Evolutionary conservation across 371 early-diverging fungal species (phyloP), one percentile per base, ranked within the genome.

Genomic region (Rhizomucor miehei): DNA sequence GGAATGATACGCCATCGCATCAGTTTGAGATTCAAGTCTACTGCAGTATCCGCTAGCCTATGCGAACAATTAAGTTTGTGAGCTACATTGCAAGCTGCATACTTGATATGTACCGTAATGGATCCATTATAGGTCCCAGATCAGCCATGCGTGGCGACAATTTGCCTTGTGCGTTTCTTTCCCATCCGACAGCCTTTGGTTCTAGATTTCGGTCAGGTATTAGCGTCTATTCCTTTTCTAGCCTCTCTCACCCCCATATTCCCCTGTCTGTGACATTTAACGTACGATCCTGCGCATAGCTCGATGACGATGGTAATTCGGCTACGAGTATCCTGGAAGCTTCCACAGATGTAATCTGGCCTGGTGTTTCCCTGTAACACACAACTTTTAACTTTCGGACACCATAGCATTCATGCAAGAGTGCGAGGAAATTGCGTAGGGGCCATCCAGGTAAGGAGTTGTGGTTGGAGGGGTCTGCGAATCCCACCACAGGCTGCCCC

Each of bases 1-100:
- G 97, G 97, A 43, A 93, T 72, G 35, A 94, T 69, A 16, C 97
- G 77, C 98, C 98, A 98, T 24, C 91, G 80, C 97, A 98, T 98
- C 51, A 98, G 78, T 63, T 94, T 92, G 54, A 97, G 72, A 63
- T 98, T 98, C 36, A 98, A 72, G 59, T 93, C 91, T 10, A 95
- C 91, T 1, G 97, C 89, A 0, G 93, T 86, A 44, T 88, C 89
- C 6, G 95, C 93, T 54, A 95, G 72, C 41, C 88, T 80, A 54
- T 53, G 29, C 24, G 60, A 25, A 67, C 53, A 21, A n/a, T n/a
- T 40, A 21, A 41, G 12, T 12, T n/a, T 36, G 49, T 35, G 20
- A 19, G 48, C 20, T 19, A 37, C 29, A 35, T 44, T 19, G 36
- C 14, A 44, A 43, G 29, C 29, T 52, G 38, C 16, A 41, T 59